These are phyloP conservation scores for Clonostachys byssicola DNA, from an alignment of 2,329 filamentous ascomycete genomes.

Conservation along the genomic window DNA sequence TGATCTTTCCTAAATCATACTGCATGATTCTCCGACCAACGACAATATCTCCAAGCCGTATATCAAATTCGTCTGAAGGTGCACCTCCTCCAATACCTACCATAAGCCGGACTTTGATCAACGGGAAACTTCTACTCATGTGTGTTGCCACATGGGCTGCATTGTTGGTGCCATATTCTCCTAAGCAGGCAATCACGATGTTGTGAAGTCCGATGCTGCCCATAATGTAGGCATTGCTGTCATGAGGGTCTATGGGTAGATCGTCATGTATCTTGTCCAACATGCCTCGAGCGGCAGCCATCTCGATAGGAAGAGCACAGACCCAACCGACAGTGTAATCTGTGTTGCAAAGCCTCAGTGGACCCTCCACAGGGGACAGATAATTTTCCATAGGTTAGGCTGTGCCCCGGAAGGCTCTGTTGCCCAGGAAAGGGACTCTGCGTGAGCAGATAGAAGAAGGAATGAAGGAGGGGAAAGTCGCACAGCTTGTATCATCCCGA, in stretches of 20 bases:
- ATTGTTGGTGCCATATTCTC: conserved; percentile 16
- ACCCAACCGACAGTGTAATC: conserved; percentile 16
- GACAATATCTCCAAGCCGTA: conserved; percentile 29
- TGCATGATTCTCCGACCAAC: conserved; percentile 15
- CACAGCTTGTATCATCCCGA: too few species aligned
- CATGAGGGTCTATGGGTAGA: conserved; percentile 5
- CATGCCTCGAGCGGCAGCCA: conserved; percentile 12
- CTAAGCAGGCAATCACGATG: conserved; percentile 20
- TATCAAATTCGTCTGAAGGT: conserved; percentile 17
- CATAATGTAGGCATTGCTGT: conserved; percentile 17
- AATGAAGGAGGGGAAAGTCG: too few species aligned
- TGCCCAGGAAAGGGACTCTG: too few species aligned
- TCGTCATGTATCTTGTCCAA: conserved; percentile 11
- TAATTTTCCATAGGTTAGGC: too few species aligned
- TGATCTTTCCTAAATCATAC: conserved; percentile 11
- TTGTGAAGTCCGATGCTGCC: conserved; percentile 18
- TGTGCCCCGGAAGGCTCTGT: too few species aligned
- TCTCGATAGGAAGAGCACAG: conserved; percentile 12
- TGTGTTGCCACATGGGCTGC: conserved; percentile 22
- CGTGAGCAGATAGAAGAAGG: too few species aligned
- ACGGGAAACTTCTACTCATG: conserved; percentile 23
- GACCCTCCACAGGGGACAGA: too few species aligned
- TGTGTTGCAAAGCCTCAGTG: too few species aligned
- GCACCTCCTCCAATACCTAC: conserved; percentile 13
- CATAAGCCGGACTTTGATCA: conserved; percentile 11